phyloP scores from a whole-genome alignment of 148 eudicot genomes.

The Chenopodium berlandieri region DNA sequence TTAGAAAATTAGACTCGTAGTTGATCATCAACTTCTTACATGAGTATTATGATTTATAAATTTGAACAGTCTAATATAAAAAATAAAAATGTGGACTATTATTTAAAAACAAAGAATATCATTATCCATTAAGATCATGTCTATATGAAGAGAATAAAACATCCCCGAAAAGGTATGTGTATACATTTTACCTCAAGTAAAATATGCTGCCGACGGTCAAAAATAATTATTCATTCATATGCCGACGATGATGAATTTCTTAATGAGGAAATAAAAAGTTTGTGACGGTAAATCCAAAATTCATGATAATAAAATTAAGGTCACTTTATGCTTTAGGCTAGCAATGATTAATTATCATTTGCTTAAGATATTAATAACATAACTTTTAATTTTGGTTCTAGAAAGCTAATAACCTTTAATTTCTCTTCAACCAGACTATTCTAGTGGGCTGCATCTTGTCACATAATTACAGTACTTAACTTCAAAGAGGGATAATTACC shows the following conservation, averaged over 20 bases:
- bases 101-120: too few species aligned
- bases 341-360: constrained; percentile 3
- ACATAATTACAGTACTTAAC: constrained; percentile 20
- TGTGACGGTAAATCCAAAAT: background rate
- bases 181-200: background rate
- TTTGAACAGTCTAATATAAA: too few species aligned
- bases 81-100: too few species aligned
- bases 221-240: background rate
- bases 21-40: too few species aligned
- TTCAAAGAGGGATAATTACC: constrained; percentile 15
- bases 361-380: background rate
- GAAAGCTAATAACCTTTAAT: background rate
- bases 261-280: background rate
- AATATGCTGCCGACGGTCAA: background rate
- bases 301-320: background rate
- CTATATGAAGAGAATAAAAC: too few species aligned
- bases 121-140: too few species aligned
- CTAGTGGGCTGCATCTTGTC: constrained; percentile 23
- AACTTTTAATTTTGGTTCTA: background rate
- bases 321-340: constrained; percentile 9
- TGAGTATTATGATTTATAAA: too few species aligned
- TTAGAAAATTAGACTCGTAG: too few species aligned
- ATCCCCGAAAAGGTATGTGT: background rate
- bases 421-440: background rate
- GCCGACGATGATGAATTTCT: constrained; percentile 2